phyloP scores from a whole-genome alignment of 106 monocot species.

The Dactylorhiza incarnata region DNA sequence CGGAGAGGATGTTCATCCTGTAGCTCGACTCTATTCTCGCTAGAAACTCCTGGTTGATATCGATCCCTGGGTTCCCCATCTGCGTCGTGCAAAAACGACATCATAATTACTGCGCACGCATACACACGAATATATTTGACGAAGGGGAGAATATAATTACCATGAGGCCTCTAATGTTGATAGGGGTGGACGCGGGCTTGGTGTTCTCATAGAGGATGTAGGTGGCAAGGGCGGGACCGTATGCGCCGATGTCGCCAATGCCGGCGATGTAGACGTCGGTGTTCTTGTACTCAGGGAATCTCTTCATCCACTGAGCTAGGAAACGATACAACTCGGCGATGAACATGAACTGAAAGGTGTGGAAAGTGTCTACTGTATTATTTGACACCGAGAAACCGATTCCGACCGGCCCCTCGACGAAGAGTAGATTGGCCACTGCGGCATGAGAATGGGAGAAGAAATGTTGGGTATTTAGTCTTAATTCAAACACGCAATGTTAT shows the following conservation, averaged over 20 bases:
- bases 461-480: too few species aligned
- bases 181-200: neutral
- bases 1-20: neutral
- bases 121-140: neutral
- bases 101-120: too few species aligned
- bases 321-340: neutral
- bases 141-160: neutral
- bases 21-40: neutral
- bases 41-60: neutral
- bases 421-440: neutral
- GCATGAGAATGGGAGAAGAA: neutral
- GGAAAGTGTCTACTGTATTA: neutral
- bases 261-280: conserved; percentile 6
- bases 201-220: conserved; percentile 3
- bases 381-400: neutral
- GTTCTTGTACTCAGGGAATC: neutral
- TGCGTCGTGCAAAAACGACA: neutral
- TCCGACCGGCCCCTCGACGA: neutral
- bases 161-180: conserved; percentile 2
- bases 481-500: too few species aligned
- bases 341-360: neutral
- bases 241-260: neutral
- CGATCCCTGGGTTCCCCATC: conserved; percentile 5
- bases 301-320: neutral
- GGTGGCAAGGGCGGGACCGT: neutral